Evolutionary conservation across 495 filamentous ascomycete genomes (phyloP).

Genomic region (Neurospora sp.): DNA sequence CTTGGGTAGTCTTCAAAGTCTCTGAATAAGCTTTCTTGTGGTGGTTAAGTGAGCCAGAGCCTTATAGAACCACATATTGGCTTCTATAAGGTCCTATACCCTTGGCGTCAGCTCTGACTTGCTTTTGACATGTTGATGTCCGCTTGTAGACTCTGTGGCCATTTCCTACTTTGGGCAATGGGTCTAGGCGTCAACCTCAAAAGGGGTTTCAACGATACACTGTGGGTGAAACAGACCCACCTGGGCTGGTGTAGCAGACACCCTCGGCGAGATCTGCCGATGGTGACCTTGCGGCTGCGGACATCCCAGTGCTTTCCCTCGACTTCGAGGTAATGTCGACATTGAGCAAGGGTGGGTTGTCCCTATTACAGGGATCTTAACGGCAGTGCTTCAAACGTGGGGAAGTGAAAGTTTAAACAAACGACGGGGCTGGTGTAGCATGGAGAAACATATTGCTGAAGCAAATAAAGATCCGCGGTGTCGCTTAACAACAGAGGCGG

Average conservation of each 20-base stretch:
- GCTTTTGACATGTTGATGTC: not conserved
- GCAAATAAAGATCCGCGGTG: not conserved
- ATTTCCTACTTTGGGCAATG: not conserved
- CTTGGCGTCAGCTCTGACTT: not conserved
- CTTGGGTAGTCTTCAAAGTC: not conserved
- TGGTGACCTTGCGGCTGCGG: not conserved
- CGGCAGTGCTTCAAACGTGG: not conserved
- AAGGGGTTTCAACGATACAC: not conserved
- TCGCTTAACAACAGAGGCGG: not conserved
- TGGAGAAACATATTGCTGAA: not conserved
- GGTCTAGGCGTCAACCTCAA: not conserved
- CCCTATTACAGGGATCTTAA: not conserved
- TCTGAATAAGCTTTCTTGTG: not conserved
- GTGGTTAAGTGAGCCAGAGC: not conserved
- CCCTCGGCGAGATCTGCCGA: not conserved
- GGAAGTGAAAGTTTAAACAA: not conserved
- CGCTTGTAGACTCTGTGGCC: not conserved
- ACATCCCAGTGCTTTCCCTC: not conserved
- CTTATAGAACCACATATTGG: not conserved
- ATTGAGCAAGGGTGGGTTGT: not conserved
- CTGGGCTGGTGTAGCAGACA: slow-evolving; percentile 1
- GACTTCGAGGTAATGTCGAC: not conserved
- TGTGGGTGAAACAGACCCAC: slow-evolving; percentile 13
- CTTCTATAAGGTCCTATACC: not conserved
- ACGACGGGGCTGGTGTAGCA: not conserved